Evolutionary conservation across 2,329 filamentous ascomycete species (phyloP), one percentile per base, ranked within the genome.

Genomic region (Hymenotorrendiella dingleyae): DNA sequence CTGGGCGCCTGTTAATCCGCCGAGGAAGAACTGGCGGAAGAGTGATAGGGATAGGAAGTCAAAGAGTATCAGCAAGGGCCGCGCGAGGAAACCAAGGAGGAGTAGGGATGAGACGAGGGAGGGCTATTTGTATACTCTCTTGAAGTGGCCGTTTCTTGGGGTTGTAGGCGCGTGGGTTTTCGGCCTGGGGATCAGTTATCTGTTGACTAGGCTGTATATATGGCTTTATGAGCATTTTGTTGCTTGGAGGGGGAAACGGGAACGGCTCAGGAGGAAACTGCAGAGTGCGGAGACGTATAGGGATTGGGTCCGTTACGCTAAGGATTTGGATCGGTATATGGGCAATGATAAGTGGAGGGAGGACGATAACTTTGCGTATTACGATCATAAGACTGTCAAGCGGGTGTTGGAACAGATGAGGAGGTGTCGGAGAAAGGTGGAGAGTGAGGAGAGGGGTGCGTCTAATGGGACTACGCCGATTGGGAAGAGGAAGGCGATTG

Each of bases 51-150:
- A 45, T 57, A 48, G 54, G 37, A 38, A 50, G 30, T 60, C 58
- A 45, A 61, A 63, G 64, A 57, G 52, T 60, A 63, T 58, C 62
- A 55, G 57, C 66, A 49, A 67, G 64, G 49, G 64, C 65, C 28
- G 48, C 26, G n/a, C 26, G 28, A 48, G 42, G 33, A 54, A 46
- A 32, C 43, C 49, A 12, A 48, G 48, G 29, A 36, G 84, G 45
- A 84, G 78, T 50, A 86, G 81, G 58, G 93, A 98, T 62, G 93
- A 98, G 70, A 97, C 91, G 2, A 74, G 93, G 53, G 93, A 98
- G 67, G 93, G 93, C 16, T 87, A 93, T 60, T 74, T 95, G 9
- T 98, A 98, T 63, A 79, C 78, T 2, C 63, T 98, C 33, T 71
- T 94, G 39, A 96, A 97, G 64, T 97, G 90, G 84, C 93, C 93